Conservation (phyloP, 2,329 filamentous ascomycete species). For the Fusarium buharicum region DNA sequence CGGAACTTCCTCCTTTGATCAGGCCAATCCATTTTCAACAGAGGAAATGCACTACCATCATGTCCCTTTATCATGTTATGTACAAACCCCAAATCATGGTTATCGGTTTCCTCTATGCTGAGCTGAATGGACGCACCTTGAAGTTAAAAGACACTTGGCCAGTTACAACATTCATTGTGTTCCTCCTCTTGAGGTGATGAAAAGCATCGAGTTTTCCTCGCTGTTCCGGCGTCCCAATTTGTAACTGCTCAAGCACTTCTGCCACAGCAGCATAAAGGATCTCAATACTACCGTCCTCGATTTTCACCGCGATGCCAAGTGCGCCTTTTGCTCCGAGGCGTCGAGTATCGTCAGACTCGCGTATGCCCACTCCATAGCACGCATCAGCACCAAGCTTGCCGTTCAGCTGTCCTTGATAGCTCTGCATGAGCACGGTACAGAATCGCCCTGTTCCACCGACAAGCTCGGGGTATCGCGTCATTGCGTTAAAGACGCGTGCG, state of each 20-base stretch:
- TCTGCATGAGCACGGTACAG: conserved; percentile 57
- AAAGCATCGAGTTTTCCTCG: conserved; percentile 48
- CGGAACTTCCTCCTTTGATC: no score
- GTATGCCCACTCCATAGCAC: conserved; percentile 58
- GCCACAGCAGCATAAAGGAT: conserved; percentile 56
- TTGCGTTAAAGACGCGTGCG: conserved; percentile 55
- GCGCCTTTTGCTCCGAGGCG: conserved; percentile 51
- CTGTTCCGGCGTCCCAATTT: conserved; percentile 50
- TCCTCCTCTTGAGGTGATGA: conserved; percentile 49
- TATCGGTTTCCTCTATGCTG: neutral
- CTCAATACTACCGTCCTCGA: conserved; percentile 59
- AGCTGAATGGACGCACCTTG: conserved; percentile 8
- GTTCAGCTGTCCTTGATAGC: conserved; percentile 52
- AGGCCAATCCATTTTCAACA: no score
- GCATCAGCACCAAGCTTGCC: conserved; percentile 62
- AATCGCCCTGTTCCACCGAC: conserved; percentile 59
- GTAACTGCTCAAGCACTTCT: conserved; percentile 57
- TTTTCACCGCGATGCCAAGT: conserved; percentile 58
- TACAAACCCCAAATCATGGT: neutral
- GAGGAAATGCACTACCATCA: no score
- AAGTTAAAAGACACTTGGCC: conserved; percentile 43
- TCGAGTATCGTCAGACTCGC: conserved; percentile 51
- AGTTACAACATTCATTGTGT: conserved; percentile 53
- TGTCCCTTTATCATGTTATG: no score
- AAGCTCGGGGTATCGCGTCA: conserved; percentile 55